Percentiles rank a stretch among this genome's conserved stretches.
phyloP scores from a whole-genome alignment of 371 early-diverging fungal species.

The Mortierella sp. region DNA sequence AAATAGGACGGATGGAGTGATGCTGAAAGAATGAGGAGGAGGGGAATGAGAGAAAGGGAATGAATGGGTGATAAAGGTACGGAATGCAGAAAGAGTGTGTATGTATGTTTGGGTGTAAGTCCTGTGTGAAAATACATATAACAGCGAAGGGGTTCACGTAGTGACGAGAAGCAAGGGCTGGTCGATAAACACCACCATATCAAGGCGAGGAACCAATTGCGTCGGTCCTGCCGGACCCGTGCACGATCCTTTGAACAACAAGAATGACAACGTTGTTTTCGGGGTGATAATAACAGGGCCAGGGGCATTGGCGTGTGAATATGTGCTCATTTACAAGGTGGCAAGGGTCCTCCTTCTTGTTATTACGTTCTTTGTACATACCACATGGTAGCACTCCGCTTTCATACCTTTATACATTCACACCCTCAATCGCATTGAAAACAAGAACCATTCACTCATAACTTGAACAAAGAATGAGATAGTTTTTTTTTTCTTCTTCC shows the following conservation, averaged over 20 bases:
- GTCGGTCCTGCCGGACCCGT: background rate
- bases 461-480: background rate
- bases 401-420: background rate
- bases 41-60: background rate
- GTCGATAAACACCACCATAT: background rate
- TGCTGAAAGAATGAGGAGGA: background rate
- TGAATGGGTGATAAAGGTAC: background rate
- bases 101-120: too few relatives aligned
- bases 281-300: background rate
- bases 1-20: background rate
- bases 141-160: too few relatives aligned
- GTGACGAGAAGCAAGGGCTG: background rate
- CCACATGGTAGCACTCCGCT: too few relatives aligned
- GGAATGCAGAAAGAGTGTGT: too few relatives aligned
- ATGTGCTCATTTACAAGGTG: too few relatives aligned
- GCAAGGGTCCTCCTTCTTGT: background rate
- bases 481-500: conserved; percentile 6
- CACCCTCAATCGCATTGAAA: background rate
- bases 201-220: background rate
- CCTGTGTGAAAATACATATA: too few relatives aligned
- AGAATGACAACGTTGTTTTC: too few relatives aligned
- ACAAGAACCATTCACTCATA: background rate
- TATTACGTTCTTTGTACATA: too few relatives aligned
- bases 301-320: background rate
- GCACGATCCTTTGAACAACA: background rate